Evolutionary conservation across 208 protist genomes (phyloP).

Genomic region (Crithidia sp.): DNA sequence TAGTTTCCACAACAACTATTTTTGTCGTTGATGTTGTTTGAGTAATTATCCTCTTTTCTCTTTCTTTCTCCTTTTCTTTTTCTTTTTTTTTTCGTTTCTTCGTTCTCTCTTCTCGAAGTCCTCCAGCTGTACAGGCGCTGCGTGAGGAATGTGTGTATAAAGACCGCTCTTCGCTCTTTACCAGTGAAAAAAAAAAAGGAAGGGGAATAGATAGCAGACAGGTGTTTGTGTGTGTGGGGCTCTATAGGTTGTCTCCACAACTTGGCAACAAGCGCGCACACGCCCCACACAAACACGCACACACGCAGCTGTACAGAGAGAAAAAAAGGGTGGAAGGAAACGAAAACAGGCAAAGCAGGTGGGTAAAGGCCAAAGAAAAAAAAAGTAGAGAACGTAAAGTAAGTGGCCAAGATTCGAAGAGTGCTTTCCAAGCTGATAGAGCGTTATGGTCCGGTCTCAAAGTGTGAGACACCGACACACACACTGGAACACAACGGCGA

Average conservation of each 20-base stretch:
- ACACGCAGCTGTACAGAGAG: background rate
- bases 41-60: constrained; percentile 15
- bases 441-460: too few species aligned
- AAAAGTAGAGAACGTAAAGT: background rate
- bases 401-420: too few species aligned
- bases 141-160: background rate
- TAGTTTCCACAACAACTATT: too few species aligned
- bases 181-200: constrained; percentile 4
- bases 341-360: background rate
- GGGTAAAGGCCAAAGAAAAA: background rate
- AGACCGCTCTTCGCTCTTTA: background rate
- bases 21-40: background rate
- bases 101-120: background rate
- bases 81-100: background rate
- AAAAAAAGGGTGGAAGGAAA: background rate
- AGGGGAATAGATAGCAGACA: background rate
- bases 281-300: background rate
- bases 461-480: too few species aligned
- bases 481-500: too few species aligned
- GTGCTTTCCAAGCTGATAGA: too few species aligned
- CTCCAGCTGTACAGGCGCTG: background rate
- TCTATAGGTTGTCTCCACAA: background rate
- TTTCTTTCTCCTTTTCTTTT: constrained; percentile 14
- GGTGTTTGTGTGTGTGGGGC: background rate
- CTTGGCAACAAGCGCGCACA: background rate